Base-by-base conservation (phyloP, 805 yeast genomes). In the Candida vaughaniae region DNA sequence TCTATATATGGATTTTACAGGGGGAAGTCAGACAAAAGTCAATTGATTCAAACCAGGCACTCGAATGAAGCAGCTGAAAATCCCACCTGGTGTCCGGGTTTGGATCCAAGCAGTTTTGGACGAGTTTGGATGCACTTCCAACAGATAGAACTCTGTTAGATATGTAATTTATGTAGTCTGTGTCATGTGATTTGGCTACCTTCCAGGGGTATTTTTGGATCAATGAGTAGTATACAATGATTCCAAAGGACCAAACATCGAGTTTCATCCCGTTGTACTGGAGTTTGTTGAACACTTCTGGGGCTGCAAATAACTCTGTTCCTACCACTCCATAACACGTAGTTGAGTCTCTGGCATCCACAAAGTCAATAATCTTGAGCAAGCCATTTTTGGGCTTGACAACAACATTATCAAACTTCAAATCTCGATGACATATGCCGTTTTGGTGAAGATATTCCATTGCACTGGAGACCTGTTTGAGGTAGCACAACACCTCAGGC, bases 191-290 rank as follows among this genome's bases (percentile, higher is more conserved):
- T 18, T 28, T 33, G 18, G 82, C 78, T 12, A 53, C 42, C 33
- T 55, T 60, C 83, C 83, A 78, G 3, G 79, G 78, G 27, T 63
- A 66, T n/a, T 42, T 45, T 9, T 47, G 37, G 16, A 51, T 46
- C 10, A 53, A 9, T 16, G 73, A 31, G 36, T 55, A 65, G 36
- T 56, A 59, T 12, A 71, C 46, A 1, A 75, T 52, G 3, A 74
- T 58, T 2, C 77, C 81, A 14, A 73, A 42, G 0, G 78, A 65
- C 82, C 82, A 76, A 8, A 73, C 48, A 43, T 76, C 80, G 8
- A 64, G 58, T 16, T 53, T 51, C 31, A 47, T 53, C 0, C 77
- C 73, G 36, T 67, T 60, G 45, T 76, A 76, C 7, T 44, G 45
- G 6, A 74, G 47, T 10, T 30, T 31, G 6, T 50, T 37, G 22